A percentile compares a stretch with the other conserved stretches of the same genome.
phyloP scores from a whole-genome alignment of 257 asterid genomes.

The Gynochthodes officinalis region DNA sequence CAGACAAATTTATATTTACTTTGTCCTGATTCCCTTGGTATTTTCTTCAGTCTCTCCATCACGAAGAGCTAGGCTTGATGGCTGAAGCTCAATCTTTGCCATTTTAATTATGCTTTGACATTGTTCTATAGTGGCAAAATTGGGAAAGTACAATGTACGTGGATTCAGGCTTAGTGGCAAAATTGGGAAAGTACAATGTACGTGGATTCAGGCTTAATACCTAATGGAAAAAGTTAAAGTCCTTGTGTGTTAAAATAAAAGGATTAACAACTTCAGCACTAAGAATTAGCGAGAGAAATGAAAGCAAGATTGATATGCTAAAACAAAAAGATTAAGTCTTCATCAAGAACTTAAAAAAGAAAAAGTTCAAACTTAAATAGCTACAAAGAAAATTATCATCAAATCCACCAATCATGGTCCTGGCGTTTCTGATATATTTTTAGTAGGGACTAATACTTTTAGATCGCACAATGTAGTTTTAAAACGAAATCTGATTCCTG shows the following conservation, averaged over 20 bases:
- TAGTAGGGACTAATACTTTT: neutral
- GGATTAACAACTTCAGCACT: neutral
- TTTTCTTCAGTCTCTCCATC: conserved; percentile 79
- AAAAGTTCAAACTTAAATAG: no score
- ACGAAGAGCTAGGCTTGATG: conserved; percentile 81
- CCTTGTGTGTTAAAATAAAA: conserved; percentile 7
- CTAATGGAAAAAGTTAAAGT: conserved; percentile 30
- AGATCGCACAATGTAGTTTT: neutral
- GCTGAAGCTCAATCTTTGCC: conserved; percentile 55
- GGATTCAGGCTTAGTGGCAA: conserved; percentile 97
- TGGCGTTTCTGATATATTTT: neutral
- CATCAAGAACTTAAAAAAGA: neutral
- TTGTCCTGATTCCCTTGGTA: conserved; percentile 87
- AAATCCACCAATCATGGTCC: neutral
- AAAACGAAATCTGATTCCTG: neutral
- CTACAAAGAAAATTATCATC: neutral
- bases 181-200: conserved; percentile 78
- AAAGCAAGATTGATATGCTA: conserved; percentile 9
- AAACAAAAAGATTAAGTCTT: neutral
- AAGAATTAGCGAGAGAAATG: neutral
- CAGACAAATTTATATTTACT: conserved; percentile 36
- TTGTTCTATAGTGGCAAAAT: conserved; percentile 84
- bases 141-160: conserved; percentile 76
- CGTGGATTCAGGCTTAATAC: conserved; percentile 91
- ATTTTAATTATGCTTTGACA: conserved; percentile 56